Evolutionary conservation across 257 asterid species (phyloP).

Genomic region (Jasminum sambac): DNA sequence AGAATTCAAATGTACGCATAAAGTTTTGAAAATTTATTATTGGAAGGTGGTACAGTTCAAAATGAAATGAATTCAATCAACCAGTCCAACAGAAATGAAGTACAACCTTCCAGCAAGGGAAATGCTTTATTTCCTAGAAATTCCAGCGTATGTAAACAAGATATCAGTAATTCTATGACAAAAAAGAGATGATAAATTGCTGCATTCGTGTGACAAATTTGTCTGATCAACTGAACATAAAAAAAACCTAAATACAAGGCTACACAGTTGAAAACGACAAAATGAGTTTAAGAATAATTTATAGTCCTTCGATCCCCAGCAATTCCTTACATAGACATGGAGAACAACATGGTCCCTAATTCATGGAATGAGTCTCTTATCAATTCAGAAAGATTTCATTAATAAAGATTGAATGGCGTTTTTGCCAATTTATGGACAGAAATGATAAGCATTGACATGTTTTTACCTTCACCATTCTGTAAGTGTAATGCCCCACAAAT

Average conservation of each 20-base stretch:
- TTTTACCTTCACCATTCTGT: conserved; percentile 68
- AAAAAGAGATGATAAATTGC: background rate
- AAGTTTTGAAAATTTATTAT: too few species aligned
- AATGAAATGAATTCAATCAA: too few species aligned
- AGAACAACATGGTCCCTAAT: too few species aligned
- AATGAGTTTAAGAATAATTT: background rate
- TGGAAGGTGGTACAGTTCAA: too few species aligned
- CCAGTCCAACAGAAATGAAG: conserved; percentile 73
- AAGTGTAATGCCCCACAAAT: conserved; percentile 78
- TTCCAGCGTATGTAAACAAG: conserved; percentile 31
- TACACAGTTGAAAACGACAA: background rate
- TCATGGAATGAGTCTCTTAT: too few species aligned
- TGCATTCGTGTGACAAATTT: background rate
- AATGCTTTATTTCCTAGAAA: conserved; percentile 60
- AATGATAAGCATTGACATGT: background rate
- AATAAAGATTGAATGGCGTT: background rate
- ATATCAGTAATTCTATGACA: background rate
- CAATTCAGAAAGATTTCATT: background rate
- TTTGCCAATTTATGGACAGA: background rate
- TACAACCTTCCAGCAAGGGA: conserved; percentile 69
- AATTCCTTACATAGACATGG: too few species aligned
- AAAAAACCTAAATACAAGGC: background rate
- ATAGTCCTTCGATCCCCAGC: too few species aligned
- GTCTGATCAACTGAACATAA: background rate
- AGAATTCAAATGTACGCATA: too few species aligned